These are phyloP conservation scores for Tricladium varicosporioides DNA, from an alignment of 2,329 filamentous ascomycete species.

Conservation along the genomic window DNA sequence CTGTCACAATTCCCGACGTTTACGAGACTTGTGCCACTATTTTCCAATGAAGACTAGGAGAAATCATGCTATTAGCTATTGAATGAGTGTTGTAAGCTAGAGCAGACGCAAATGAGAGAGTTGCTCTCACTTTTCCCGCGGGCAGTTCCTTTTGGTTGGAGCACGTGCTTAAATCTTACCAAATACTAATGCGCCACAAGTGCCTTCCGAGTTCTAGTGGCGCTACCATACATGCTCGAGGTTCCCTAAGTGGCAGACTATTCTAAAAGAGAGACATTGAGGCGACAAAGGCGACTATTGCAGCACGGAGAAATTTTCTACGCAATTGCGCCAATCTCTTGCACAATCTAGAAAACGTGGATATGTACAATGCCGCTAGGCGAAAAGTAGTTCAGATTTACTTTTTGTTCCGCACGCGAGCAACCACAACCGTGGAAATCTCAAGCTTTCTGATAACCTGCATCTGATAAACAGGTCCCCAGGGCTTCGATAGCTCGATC, in stretches of 20 bases:
- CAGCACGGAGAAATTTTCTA: background rate
- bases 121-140: background rate
- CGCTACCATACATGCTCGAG: background rate
- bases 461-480: conserved; percentile 71
- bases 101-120: background rate
- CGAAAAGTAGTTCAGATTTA: conserved; percentile 4
- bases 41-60: no score
- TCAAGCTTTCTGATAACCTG: conserved; percentile 56
- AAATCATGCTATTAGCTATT: no score
- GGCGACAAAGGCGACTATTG: background rate
- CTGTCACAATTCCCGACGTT: no score
- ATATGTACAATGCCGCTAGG: background rate
- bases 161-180: conserved; percentile 1
- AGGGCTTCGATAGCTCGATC: conserved; percentile 80
- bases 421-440: background rate
- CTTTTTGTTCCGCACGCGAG: conserved; percentile 9
- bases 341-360: conserved; percentile 16
- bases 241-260: background rate
- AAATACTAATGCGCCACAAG: background rate
- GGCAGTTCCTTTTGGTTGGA: background rate
- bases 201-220: background rate
- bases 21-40: no score
- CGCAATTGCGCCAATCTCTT: conserved; percentile 19
- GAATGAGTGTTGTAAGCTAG: no score
- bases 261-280: background rate